These are phyloP conservation scores for Russula ochroleuca DNA, from an alignment of 768 basidiomycete genomes.

Conservation along the genomic window DNA sequence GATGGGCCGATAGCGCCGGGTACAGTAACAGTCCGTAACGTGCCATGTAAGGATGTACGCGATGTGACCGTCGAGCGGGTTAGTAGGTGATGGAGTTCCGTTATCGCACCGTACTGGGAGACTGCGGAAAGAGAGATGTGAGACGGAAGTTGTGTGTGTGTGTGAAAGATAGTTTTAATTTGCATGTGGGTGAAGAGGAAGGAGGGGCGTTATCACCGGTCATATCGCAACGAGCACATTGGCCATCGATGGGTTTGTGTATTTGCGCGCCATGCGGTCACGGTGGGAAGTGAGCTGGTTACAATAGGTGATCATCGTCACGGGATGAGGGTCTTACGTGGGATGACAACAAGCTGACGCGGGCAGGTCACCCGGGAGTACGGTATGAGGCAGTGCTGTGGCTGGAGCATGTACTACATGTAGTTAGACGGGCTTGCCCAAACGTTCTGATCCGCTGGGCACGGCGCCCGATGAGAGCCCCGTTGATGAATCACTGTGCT, in stretches of 20 bases:
- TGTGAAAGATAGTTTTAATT: background rate
- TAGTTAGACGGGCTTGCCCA: too few relatives aligned
- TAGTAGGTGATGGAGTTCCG: too few relatives aligned
- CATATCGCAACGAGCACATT: background rate
- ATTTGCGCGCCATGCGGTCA: background rate
- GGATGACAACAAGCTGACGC: too few relatives aligned
- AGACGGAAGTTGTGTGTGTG: background rate
- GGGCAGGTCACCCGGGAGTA: background rate
- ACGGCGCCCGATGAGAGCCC: background rate
- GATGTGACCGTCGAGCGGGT: too few relatives aligned
- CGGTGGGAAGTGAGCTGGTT: background rate
- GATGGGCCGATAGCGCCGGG: background rate
- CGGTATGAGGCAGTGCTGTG: too few relatives aligned
- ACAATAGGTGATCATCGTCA: background rate
- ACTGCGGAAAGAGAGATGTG: too few relatives aligned
- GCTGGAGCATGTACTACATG: too few relatives aligned
- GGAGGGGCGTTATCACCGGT: background rate
- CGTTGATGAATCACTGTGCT: background rate
- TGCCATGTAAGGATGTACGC: too few relatives aligned
- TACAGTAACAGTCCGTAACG: too few relatives aligned
- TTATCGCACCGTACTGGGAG: background rate
- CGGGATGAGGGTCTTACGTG: background rate
- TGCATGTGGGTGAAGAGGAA: background rate
- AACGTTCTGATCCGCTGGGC: too few relatives aligned
- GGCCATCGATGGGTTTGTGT: background rate